Base-by-base conservation (phyloP, 129 eudicot genomes). In the Saposhnikovia divaricata region DNA sequence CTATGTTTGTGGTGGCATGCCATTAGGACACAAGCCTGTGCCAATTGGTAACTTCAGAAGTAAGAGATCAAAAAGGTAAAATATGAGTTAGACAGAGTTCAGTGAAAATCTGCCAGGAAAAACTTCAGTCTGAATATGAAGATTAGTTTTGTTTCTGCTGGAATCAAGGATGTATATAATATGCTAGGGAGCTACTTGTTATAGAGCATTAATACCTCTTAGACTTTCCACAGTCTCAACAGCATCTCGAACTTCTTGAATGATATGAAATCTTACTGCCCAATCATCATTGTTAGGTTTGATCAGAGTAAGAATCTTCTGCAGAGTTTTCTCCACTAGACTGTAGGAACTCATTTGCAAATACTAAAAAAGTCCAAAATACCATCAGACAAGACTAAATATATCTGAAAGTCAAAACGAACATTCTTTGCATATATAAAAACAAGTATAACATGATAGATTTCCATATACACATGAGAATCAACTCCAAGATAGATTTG, bases 281-380 rank as follows among this genome's bases (percentile, higher is more conserved):
- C 93, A 91, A 78, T 94, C 98, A 66, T 89, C 96, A 0, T 61
- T 57, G 38, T 86, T 83, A 39, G 98, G 98, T 81, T 90, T 87
- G 80, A 94, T 75, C 34, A 77, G 88, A 10, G 19, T 79, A 76
- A 94, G 97, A 78, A 91, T 85, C 72, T 86, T 88, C 79, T 42
- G 77, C 38, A 90, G 84, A 43, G 89, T 65, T 53, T 6, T 72
- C 81, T 82, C 97, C 88, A 91, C 83, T 50, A 80, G 55, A 83
- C 80, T 47, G 72, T 79, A 75, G 71, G 90, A 57, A 84, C 80
- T 86, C 97, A 91, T 94, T 82, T 81, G 50, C 53, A 45, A 69
- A 45, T 55, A 53, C 71, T 50, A 72, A 68, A 73, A 47, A 82
- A 59, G 63, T 45, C 34, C 76, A 28, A 77, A 66, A 66, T 76